Percentiles rank a stretch among this genome's conserved stretches.
Evolutionary conservation across 345 rosid genomes (phyloP).

Genomic region (Salix suchowensis): DNA sequence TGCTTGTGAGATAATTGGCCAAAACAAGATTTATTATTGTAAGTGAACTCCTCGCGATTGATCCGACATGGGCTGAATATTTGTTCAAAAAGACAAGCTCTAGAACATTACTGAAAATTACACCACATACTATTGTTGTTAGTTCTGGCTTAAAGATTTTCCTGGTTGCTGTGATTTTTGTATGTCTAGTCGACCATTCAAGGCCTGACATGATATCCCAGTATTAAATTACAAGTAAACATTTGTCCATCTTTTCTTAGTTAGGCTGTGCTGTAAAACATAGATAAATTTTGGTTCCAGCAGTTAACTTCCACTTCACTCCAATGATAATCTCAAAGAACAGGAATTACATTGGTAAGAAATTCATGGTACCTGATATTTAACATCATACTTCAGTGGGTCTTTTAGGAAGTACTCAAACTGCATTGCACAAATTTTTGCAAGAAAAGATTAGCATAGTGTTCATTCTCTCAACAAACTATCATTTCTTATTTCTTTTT

Average conservation of each 20-base stretch:
- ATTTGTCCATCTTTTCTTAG: background rate
- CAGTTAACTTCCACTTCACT: background rate
- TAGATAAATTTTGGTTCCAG: background rate
- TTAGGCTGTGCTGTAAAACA: background rate
- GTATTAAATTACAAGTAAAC: background rate
- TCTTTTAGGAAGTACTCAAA: conserved; percentile 88
- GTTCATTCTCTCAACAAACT: background rate
- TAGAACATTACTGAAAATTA: no score
- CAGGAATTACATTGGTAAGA: background rate
- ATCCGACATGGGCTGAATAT: background rate
- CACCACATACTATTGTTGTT: no score
- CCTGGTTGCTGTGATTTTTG: background rate
- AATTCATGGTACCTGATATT: conserved; percentile 60
- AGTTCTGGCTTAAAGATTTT: background rate
- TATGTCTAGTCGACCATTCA: background rate
- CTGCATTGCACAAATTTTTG: conserved; percentile 33
- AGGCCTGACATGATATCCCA: background rate
- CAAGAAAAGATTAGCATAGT: background rate
- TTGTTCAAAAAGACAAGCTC: background rate
- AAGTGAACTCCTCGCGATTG: background rate
- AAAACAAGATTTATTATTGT: background rate
- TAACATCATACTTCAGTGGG: conserved; percentile 91
- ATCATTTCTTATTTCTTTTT: background rate
- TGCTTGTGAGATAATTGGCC: background rate
- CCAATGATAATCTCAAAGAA: background rate